A percentile compares a stretch with the other conserved stretches of the same genome.
Conservation (phyloP, 164 flowering plant species). For the Tinospora cordifolia region DNA sequence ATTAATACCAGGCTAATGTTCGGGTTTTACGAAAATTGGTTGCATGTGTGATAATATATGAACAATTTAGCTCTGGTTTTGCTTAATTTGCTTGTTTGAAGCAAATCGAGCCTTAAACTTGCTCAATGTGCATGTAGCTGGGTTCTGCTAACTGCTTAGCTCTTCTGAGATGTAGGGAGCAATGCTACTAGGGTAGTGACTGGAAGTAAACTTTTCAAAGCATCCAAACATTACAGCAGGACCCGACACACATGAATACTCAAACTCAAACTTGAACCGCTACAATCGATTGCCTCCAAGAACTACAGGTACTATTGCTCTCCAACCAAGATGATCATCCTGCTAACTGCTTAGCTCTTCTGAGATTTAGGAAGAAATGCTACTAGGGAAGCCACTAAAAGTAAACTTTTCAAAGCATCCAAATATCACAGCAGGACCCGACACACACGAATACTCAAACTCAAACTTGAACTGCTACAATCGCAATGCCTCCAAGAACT, state of each 20-base stretch:
- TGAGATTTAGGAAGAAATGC: conserved; percentile 57
- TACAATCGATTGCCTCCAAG: conserved; percentile 96
- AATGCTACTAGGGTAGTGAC: conserved; percentile 66
- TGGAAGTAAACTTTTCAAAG: conserved; percentile 97
- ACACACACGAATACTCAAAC: conserved; percentile 75
- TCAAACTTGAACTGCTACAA: conserved; percentile 95
- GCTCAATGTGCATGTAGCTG: no score
- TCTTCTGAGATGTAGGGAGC: conserved; percentile 55
- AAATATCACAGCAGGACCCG: conserved; percentile 71
- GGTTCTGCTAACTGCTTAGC: background rate
- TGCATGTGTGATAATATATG: no score
- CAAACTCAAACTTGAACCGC: conserved; percentile 87
- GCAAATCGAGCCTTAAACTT: no score
- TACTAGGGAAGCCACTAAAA: conserved; percentile 86
- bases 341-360: background rate
- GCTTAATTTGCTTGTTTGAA: no score
- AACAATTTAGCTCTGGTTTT: no score
- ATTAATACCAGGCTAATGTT: no score
- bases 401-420: conserved; percentile 92
- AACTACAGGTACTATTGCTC: conserved; percentile 96
- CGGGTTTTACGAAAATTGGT: no score
- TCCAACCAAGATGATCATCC: conserved; percentile 91
- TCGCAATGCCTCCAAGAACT: conserved; percentile 92
- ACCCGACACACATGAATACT: conserved; percentile 80
- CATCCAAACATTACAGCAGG: conserved; percentile 72